Evolutionary conservation across 352 stramenopile species (phyloP).

Genomic region (Phytophthora podocarpi): DNA sequence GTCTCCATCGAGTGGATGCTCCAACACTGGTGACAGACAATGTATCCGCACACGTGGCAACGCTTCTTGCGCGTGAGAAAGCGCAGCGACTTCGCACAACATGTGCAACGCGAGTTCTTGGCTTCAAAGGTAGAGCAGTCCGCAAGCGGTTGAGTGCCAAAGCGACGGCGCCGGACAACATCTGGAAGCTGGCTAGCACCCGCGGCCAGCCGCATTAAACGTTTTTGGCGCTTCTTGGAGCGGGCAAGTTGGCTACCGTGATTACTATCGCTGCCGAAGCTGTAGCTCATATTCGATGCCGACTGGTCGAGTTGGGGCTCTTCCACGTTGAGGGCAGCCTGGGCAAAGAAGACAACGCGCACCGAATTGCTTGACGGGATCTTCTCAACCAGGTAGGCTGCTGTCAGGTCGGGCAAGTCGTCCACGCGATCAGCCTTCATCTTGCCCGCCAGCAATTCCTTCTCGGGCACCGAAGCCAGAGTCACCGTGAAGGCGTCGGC

Average conservation of each 20-base stretch:
- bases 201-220: conserved; percentile 45
- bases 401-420: conserved; percentile 43
- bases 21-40: conserved; percentile 49
- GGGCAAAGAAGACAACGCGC: conserved; percentile 47
- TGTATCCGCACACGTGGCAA: conserved; percentile 46
- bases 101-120: conserved; percentile 61
- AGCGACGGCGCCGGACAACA: conserved; percentile 57
- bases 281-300: conserved; percentile 22
- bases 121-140: conserved; percentile 49
- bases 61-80: conserved; percentile 42
- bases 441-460: conserved; percentile 41
- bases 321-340: conserved; percentile 17
- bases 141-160: conserved; percentile 60
- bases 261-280: conserved; percentile 10
- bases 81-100: conserved; percentile 55
- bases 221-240: conserved; percentile 40
- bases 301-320: conserved; percentile 31
- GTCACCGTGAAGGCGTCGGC: conserved; percentile 34
- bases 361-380: conserved; percentile 42
- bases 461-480: conserved; percentile 34
- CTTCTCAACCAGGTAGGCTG: conserved; percentile 40
- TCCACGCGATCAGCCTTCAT: conserved; percentile 47
- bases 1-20: conserved; percentile 42
- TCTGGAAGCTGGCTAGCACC: conserved; percentile 44
- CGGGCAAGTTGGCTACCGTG: conserved; percentile 11